Base-by-base conservation (phyloP, 331 rosid genomes). In the Ulmus americana region DNA sequence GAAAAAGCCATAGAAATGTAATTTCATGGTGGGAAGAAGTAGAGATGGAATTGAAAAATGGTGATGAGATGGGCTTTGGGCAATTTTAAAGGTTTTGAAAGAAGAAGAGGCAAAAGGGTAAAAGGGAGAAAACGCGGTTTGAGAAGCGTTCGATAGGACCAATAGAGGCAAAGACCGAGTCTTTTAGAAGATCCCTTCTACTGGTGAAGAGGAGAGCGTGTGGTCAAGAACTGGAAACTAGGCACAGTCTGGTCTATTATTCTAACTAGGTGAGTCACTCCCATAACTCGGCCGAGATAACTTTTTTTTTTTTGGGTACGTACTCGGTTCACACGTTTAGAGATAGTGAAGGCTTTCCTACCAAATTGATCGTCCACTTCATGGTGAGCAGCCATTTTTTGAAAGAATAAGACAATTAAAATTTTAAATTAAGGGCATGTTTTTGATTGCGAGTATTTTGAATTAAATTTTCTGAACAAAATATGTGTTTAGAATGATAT, bases 1-100 rank as follows among this genome's bases (percentile, higher is more conserved):
- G 53, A 55, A 72, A 71, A 43, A 22, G 91, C 97, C 95, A 86
- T 85, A 48, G 81, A 70, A 66, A 58, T 6, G 57, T 14, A 70
- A 20, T 68, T 47, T 81, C 85, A 82, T 74, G 73, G 55, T 61
- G 63, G 20, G 44, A 45, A 10, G 59, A 38, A 6, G 15, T 22
- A 39, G 12, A 20, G 39, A 45, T 22, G 35, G n/a, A 55, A 16
- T 40, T 6, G 42, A 5, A 45, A 35, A n/a, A n/a, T 10, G 35
- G 35, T 0, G 35, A 28, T 28, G 35, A 28, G 4, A 28, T 28
- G 72, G 13, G 12, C 39, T 61, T 43, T 6, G 3, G 8, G 10
- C 15, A 35, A 10, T n/a, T 59, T 50, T 18, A 72, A 51, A 68
- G 63, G 52, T 38, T 39, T 35, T 10, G 35, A 20, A 73, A 61